Evolutionary conservation across 2,329 filamentous ascomycete genomes (phyloP).

Genomic region (Escovopsis sp.): DNA sequence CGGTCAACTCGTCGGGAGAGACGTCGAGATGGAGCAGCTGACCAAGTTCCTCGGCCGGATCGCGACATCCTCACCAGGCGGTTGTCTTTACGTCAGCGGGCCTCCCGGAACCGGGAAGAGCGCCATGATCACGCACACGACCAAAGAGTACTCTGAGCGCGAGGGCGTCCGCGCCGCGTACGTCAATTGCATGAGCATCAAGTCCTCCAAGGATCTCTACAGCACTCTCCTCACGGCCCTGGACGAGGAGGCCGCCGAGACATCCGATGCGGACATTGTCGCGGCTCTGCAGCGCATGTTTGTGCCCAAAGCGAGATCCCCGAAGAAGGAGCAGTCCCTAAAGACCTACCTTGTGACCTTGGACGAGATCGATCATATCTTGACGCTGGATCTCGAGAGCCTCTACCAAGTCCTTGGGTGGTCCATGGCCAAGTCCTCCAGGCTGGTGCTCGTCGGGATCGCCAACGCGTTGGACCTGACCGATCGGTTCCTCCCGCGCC

Average conservation of each 20-base stretch:
- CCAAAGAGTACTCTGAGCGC: slow-evolving; percentile 38
- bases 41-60: slow-evolving; percentile 52
- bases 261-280: slow-evolving; percentile 52
- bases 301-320: slow-evolving; percentile 30
- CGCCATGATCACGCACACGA: slow-evolving; percentile 75
- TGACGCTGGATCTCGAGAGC: slow-evolving; percentile 77
- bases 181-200: slow-evolving; percentile 96
- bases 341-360: slow-evolving; percentile 69
- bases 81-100: slow-evolving; percentile 88
- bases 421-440: slow-evolving; percentile 71
- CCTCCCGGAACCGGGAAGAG: slow-evolving; percentile 96
- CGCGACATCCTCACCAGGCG: slow-evolving; percentile 27
- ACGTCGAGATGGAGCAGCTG: slow-evolving; percentile 52
- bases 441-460: slow-evolving; percentile 75
- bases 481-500: slow-evolving; percentile 80
- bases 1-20: slow-evolving; percentile 62
- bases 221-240: slow-evolving; percentile 60
- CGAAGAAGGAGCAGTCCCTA: slow-evolving; percentile 26
- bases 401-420: slow-evolving; percentile 94
- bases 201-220: slow-evolving; percentile 75
- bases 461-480: slow-evolving; percentile 93
- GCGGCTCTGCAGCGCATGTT: slow-evolving; percentile 58
- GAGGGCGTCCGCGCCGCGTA: slow-evolving; percentile 54
- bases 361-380: slow-evolving; percentile 89
- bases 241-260: slow-evolving; percentile 36